Base-by-base conservation (phyloP, 1,139 yeast genomes). In the Zygosaccharomyces sapae region DNA sequence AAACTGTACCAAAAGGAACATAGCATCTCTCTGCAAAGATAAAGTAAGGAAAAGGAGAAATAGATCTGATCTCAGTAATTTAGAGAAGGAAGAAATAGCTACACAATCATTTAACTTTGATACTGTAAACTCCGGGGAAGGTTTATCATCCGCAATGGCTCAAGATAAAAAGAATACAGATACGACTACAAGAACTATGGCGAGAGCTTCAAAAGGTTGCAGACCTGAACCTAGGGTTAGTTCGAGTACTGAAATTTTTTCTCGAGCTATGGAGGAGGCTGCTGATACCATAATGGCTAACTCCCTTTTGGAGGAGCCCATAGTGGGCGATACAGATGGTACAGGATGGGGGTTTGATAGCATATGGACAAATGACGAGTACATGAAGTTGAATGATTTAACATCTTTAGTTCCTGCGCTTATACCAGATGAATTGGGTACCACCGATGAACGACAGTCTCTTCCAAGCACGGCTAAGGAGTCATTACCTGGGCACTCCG, bases 1-100 rank as follows among this genome's bases (percentile, higher is more conserved):
- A 54, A 84, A 84, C 61, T 84, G 92, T 65, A 16, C 74, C 33
- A 83, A 82, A 59, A 65, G 89, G 47, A 77, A 79, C 27, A 62
- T 79, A 10, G 77, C 71, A 1, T 73, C 72, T 47, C 60, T 70
- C 12, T 84, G 92, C 63, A 69, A 65, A 33, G 86, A 83, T 60
- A 78, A 80, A 10, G 74, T 73, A 34, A 66, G 89, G 38, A 82
- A 80, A 59, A 66, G 77, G 48, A 46, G 58, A 34, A 50, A 50
- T 40, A 25, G 46, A 16, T 38, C 47, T 5, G 30, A 37, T 24
- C 36, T 40, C 1, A 30, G 5, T 2, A 20, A n/a, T 7, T 12
- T 27, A 2, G 31, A 27, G n/a, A 27, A 9, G 31, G 31, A 27
- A 4, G 31, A 27, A 27, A 3, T 6, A 10, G 31, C n/a, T 13